phyloP scores from a whole-genome alignment of 2,329 filamentous ascomycete species.

The Cordyceps pruinosa region DNA sequence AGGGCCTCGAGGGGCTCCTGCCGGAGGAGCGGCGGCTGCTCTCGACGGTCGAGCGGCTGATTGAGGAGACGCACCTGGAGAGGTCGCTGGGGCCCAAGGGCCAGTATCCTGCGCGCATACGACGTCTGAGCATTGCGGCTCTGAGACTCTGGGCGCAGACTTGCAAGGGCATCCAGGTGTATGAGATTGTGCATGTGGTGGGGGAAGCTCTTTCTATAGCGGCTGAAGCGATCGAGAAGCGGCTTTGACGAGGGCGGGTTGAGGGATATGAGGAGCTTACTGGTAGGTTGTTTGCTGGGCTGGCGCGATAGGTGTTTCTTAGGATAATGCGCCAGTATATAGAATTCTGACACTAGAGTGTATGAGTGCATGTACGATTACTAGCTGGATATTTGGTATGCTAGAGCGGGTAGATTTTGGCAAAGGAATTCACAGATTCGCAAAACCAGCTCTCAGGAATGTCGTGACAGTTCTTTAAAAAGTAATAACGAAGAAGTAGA shows the following conservation, averaged over 20 bases:
- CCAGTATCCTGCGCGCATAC: slow-evolving; percentile 16
- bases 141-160: slow-evolving; percentile 25
- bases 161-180: slow-evolving; percentile 23
- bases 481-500: too few relatives aligned
- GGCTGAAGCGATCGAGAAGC: neutral
- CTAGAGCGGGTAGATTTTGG: too few relatives aligned
- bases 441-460: too few relatives aligned
- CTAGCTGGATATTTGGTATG: too few relatives aligned
- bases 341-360: too few relatives aligned
- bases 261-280: too few relatives aligned
- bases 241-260: neutral
- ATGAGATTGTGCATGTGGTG: slow-evolving; percentile 22
- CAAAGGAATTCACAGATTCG: too few relatives aligned
- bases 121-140: slow-evolving; percentile 18
- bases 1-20: slow-evolving; percentile 12
- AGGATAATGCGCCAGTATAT: too few relatives aligned
- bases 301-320: too few relatives aligned
- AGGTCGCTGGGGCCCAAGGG: slow-evolving; percentile 14
- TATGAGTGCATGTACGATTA: too few relatives aligned
- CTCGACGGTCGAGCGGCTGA: slow-evolving; percentile 17
- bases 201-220: slow-evolving; percentile 16
- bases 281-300: too few relatives aligned
- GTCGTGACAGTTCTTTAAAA: too few relatives aligned
- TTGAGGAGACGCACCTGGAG: slow-evolving; percentile 21
- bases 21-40: slow-evolving; percentile 19